phyloP scores from a whole-genome alignment of 2,329 filamentous ascomycete genomes.

The Botrytis squamosa region DNA sequence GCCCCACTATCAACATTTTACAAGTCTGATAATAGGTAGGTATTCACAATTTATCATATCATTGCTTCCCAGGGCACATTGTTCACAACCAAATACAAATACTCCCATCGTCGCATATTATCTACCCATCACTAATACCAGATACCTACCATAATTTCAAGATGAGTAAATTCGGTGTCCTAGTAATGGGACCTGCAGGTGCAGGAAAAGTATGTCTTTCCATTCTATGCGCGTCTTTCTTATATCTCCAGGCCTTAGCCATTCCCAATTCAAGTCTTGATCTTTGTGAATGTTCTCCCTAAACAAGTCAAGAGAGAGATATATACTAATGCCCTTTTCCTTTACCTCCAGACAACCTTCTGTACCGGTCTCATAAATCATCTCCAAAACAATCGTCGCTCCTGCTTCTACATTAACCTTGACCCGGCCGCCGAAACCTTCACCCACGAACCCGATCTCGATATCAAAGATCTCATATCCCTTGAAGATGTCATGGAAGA shows the following conservation, averaged over 20 bases:
- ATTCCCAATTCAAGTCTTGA: background rate
- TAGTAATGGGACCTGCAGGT: constrained; percentile 95
- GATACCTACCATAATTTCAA: constrained; percentile 27
- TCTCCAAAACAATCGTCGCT: constrained; percentile 85
- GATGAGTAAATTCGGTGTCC: constrained; percentile 92
- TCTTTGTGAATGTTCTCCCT: background rate
- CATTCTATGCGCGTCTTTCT: constrained; percentile 32
- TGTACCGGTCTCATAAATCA: constrained; percentile 92
- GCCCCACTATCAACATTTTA: constrained; percentile 15
- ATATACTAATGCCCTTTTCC: background rate
- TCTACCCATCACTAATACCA: background rate
- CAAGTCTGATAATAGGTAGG: background rate
- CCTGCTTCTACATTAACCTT: constrained; percentile 96
- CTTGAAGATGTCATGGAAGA: constrained; percentile 97
- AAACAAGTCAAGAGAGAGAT: background rate
- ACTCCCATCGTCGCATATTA: background rate
- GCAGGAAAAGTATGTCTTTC: constrained; percentile 72
- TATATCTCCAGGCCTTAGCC: background rate
- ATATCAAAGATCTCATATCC: constrained; percentile 92
- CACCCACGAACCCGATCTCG: constrained; percentile 85
- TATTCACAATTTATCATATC: constrained; percentile 3
- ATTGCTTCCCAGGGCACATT: background rate
- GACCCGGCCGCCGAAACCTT: constrained; percentile 95
- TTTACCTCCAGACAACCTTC: constrained; percentile 73
- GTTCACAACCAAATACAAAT: background rate